Evolutionary conservation across 768 basidiomycete species (phyloP).

Genomic region (Lactarius tabidus): DNA sequence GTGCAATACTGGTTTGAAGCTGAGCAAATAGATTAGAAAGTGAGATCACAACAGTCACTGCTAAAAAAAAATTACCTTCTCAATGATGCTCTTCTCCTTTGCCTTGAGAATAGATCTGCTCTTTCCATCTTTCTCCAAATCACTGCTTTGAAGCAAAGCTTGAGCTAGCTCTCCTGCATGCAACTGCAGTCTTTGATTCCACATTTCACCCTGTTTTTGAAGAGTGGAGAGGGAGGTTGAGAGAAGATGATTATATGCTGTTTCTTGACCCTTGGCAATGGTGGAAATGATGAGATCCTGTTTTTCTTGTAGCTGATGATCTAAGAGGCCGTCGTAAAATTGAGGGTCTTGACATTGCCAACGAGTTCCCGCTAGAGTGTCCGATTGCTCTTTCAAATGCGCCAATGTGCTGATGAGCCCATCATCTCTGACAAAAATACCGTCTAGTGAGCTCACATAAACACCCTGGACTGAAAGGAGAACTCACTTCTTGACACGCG

Average conservation of each 20-base stretch:
- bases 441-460: not conserved
- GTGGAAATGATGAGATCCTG: slow-evolving; percentile 8
- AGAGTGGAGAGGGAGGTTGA: not conserved
- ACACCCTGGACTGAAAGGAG: not conserved
- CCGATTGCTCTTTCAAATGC: slow-evolving; percentile 4
- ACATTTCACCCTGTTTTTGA: slow-evolving; percentile 5
- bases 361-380: slow-evolving; percentile 8
- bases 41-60: too few species aligned
- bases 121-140: slow-evolving; percentile 2
- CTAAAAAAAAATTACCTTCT: slow-evolving; percentile 5
- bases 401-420: not conserved
- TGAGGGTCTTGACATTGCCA: slow-evolving; percentile 7
- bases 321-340: slow-evolving; percentile 1
- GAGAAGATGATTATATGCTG: not conserved
- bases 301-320: slow-evolving; percentile 6
- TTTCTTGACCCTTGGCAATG: slow-evolving; percentile 6
- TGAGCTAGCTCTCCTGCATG: slow-evolving; percentile 11
- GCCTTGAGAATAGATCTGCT: not conserved
- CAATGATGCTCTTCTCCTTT: not conserved
- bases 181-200: slow-evolving; percentile 6
- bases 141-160: slow-evolving; percentile 7
- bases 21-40: not conserved
- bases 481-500: slow-evolving; percentile 1
- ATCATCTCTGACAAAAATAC: not conserved
- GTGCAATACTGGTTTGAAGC: slow-evolving; percentile 13